These are phyloP conservation scores for Casuarina glauca DNA, from an alignment of 306 rosid genomes.

Conservation along the genomic window DNA sequence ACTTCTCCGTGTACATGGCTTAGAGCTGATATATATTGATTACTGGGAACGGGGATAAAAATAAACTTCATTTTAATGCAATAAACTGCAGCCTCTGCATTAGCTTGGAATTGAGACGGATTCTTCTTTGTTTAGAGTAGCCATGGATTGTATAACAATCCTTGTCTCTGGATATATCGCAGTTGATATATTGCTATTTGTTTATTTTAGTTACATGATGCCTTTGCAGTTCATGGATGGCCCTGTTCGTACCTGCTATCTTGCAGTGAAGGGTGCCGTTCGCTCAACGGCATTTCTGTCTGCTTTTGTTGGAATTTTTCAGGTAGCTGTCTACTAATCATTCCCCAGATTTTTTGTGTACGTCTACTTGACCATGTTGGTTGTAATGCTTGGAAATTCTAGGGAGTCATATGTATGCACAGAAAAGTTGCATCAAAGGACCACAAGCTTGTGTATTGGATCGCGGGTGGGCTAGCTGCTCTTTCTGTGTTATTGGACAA, in stretches of 20 bases:
- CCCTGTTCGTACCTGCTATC: conserved; percentile 79
- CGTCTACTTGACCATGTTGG: conserved; percentile 24
- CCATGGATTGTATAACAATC: background rate
- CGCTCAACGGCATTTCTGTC: conserved; percentile 91
- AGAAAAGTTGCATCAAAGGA: conserved; percentile 81
- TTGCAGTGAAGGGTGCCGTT: conserved; percentile 73
- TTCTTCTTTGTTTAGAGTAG: background rate
- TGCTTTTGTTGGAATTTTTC: conserved; percentile 92
- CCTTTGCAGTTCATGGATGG: conserved; percentile 69
- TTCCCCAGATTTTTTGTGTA: conserved; percentile 6
- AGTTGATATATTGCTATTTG: background rate
- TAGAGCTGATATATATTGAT: background rate
- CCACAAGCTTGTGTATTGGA: conserved; percentile 92
- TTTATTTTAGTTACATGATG: conserved; percentile 23
- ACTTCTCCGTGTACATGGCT: background rate
- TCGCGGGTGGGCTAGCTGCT: conserved; percentile 85
- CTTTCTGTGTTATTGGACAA: conserved; percentile 88
- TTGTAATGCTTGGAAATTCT: conserved; percentile 36
- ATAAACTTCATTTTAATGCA: background rate
- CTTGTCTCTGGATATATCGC: conserved; percentile 1
- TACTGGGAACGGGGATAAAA: conserved; percentile 4
- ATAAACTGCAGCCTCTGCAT: background rate
- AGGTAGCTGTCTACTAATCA: conserved; percentile 45
- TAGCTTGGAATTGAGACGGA: background rate
- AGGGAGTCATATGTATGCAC: conserved; percentile 87